Evolutionary conservation across 768 basidiomycete species (phyloP), one percentile per base, ranked within the genome.

Genomic region (Boletus insuetus): DNA sequence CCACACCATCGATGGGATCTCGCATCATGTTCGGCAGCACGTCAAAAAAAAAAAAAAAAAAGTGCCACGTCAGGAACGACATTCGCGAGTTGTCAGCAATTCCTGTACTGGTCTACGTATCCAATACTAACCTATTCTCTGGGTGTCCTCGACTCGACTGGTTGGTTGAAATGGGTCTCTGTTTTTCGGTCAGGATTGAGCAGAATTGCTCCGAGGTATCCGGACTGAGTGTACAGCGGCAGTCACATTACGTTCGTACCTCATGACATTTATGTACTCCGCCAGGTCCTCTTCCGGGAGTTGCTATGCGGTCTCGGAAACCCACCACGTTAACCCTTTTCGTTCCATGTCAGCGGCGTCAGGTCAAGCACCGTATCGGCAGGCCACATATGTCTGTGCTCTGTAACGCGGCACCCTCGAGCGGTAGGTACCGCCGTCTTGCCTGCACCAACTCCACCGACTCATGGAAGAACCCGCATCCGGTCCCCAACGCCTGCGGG

Each of bases 401-500:
- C 63, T 59, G 49, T 54, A 63, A 68, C 66, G 54, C 55, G 57
- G 49, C 59, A 32, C 29, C 54, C 34, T 35, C 50, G 32, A 47
- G 54, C 47, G 58, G 66, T 62, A 56, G 51, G 64, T 41, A 40
- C 64, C 52, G 52, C 40, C 73, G 65, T 22, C 37, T 64, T 63
- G 52, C 22, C 61, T 59, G 22, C 66, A 61, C 24, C 74, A 51
- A 14, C 45, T 51, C 56, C 54, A 35, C 69, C 72, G 31, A 52
- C 17, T 9, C 53, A 60, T 59, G 63, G 48, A 53, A 73, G 72
- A 72, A 34, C 65, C 75, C 31, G 60, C 67, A 4, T 69, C 76
- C 6, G 74, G 68, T 14, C 70, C 73, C 22, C 69, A 74, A 17
- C 73, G 75, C 56, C 68, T 72, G 32, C 60, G 64, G 49, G 69